Evolutionary conservation across 2,329 filamentous ascomycete genomes (phyloP).

Genomic region (Ceratocystiopsis minuta): DNA sequence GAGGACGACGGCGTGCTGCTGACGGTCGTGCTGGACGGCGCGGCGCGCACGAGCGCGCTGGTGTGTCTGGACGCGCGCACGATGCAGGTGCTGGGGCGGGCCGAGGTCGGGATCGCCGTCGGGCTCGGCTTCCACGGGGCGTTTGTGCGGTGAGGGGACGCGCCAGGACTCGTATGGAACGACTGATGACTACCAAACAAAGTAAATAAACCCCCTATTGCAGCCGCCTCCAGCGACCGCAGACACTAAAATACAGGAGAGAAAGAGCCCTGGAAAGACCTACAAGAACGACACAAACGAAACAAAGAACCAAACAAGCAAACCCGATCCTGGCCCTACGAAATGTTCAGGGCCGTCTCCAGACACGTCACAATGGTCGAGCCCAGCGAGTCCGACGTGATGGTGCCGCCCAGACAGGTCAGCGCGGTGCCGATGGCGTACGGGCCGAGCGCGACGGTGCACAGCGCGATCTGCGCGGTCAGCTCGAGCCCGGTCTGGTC

Average conservation of each 20-base stretch:
- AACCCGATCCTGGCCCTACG: too few relatives aligned
- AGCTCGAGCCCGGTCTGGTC: not conserved
- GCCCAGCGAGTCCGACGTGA: not conserved
- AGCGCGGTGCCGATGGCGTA: constrained; percentile 3
- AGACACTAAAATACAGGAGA: too few relatives aligned
- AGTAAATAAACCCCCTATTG: too few relatives aligned
- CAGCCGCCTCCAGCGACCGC: too few relatives aligned
- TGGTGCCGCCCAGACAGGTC: constrained; percentile 2
- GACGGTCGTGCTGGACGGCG: constrained; percentile 45
- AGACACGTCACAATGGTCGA: constrained; percentile 6
- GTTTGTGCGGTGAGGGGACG: too few relatives aligned
- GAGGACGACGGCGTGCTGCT: constrained; percentile 44
- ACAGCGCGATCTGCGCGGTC: constrained; percentile 2
- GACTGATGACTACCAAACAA: too few relatives aligned
- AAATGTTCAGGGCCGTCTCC: constrained; percentile 1
- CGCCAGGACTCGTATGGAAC: too few relatives aligned
- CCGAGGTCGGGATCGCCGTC: constrained; percentile 42
- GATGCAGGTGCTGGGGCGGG: constrained; percentile 45
- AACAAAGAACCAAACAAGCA: too few relatives aligned
- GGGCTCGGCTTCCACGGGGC: constrained; percentile 48
- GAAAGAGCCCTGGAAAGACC: too few relatives aligned
- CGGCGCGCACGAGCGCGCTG: constrained; percentile 41
- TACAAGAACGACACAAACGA: too few relatives aligned
- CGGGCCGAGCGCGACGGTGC: constrained; percentile 4
- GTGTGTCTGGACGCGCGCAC: constrained; percentile 44